A percentile compares a stretch with the other conserved stretches of the same genome.
These are phyloP conservation scores for Dittrichia graveolens DNA, from an alignment of 129 eudicot genomes.

Conservation along the genomic window DNA sequence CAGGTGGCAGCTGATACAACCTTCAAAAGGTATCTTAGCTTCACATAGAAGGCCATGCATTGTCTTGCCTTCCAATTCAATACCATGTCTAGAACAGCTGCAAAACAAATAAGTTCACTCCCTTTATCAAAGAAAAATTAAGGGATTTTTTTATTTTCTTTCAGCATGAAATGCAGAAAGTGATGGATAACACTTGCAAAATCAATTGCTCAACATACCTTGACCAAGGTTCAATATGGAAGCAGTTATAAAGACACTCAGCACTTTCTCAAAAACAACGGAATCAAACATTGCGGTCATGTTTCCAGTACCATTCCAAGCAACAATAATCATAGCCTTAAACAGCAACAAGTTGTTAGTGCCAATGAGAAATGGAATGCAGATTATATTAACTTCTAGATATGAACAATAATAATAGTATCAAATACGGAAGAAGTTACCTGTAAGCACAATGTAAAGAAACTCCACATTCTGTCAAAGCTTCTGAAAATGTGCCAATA, in stretches of 20 bases:
- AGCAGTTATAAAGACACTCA: conserved; percentile 82
- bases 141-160: neutral
- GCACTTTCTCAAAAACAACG: conserved; percentile 58
- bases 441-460: conserved; percentile 81
- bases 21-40: conserved; percentile 72
- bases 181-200: conserved; percentile 43
- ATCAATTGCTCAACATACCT: conserved; percentile 42
- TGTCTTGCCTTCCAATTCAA: conserved; percentile 78
- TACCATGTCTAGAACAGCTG: conserved; percentile 78
- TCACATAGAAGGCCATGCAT: conserved; percentile 77
- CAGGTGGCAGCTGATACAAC: conserved; percentile 79
- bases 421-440: conserved; percentile 40
- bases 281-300: conserved; percentile 48
- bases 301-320: conserved; percentile 65
- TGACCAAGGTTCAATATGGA: conserved; percentile 76
- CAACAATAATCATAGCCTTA: conserved; percentile 88
- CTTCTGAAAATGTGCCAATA: conserved; percentile 81
- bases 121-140: neutral
- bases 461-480: conserved; percentile 34
- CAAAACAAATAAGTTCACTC: conserved; percentile 23
- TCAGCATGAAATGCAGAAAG: conserved; percentile 7
- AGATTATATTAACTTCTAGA: too few species aligned
- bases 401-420: conserved; percentile 39
- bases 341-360: conserved; percentile 15
- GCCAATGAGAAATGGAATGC: neutral